Base-by-base conservation (phyloP, 163 green algal genomes). In the Chlamydomonas reinhardtii region DNA sequence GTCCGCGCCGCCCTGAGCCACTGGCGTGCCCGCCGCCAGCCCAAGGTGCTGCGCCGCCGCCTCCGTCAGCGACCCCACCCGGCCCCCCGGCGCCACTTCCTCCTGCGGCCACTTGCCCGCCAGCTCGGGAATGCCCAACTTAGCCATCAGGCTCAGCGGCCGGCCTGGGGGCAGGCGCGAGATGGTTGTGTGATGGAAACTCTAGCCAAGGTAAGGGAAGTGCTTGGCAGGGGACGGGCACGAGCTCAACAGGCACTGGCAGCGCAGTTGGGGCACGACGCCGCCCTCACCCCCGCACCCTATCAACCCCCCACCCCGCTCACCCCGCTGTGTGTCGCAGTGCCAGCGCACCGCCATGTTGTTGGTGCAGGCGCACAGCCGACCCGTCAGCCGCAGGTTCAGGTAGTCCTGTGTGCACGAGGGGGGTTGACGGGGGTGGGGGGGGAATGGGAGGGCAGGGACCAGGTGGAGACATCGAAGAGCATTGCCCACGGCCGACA, bases 321-420 rank as follows among this genome's bases (percentile, higher is more conserved):
- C 75, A 86, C 80, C 80, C 54, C 72, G 31, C n/a, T 35, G 22
- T 2, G 64, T 76, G 39, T 37, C 74, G 81, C 93, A 96, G 91
- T 97, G 94, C 95, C 95, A 98, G 17, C 95, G 90, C 4, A 97
- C 90, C 8, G 90, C 85, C 34, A 93, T 91, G 83, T 96, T 96
- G 86, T 95, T 97, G 59, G 94, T 43, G 14, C 84, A 94, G 25
- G 86, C 94, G 54, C 83, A 89, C 88, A 94, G 93, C 48, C 84
- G 80, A 6, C 94, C 94, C 22, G 95, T 98, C 9, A 98, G 91
- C 29, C 93, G 89, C 65, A 93, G 89, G 81, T 97, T 97, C 24
- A 97, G 83, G 74, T 92, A 98, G 85, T 97, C 95, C 92, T 95
- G 88, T 48, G 39, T n/a, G n/a, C n/a, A n/a, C n/a, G 62, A 32